These are phyloP conservation scores for Deinandra increscens DNA, from an alignment of 129 eudicot genomes.

Conservation along the genomic window DNA sequence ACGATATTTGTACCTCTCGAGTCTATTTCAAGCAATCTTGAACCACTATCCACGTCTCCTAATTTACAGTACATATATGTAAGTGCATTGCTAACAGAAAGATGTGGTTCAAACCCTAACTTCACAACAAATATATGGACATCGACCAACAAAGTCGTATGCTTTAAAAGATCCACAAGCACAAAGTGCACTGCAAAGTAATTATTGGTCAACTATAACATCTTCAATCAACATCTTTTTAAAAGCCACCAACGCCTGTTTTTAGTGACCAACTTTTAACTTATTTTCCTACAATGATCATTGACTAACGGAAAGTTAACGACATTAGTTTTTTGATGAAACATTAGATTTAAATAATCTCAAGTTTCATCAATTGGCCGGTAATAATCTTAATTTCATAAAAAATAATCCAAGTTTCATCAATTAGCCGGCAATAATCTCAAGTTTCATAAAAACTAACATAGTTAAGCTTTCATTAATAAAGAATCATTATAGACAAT, in stretches of 20 bases:
- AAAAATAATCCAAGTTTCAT: too few relatives aligned
- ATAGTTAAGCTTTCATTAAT: too few relatives aligned
- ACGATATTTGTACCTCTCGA: slow-evolving; percentile 32
- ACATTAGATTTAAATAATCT: too few relatives aligned
- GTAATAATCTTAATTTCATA: too few relatives aligned
- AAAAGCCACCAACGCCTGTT: slow-evolving; percentile 43
- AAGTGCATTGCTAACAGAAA: slow-evolving; percentile 42
- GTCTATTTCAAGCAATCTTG: slow-evolving; percentile 26
- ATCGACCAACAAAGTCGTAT: slow-evolving; percentile 31
- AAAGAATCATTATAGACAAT: too few relatives aligned
- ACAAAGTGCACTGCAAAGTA: slow-evolving; percentile 37
- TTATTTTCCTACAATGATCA: too few relatives aligned
- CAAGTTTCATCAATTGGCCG: too few relatives aligned
- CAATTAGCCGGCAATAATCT: too few relatives aligned
- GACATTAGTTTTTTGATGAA: too few relatives aligned
- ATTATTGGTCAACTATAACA: slow-evolving; percentile 35
- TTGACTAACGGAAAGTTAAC: too few relatives aligned
- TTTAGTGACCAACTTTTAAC: slow-evolving; percentile 42
- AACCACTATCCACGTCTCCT: slow-evolving; percentile 49
- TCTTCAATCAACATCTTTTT: slow-evolving; percentile 36
- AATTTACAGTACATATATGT: slow-evolving; percentile 47
- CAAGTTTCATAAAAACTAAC: too few relatives aligned
- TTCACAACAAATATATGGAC: slow-evolving; percentile 36
- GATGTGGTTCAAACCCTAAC: slow-evolving; percentile 37
- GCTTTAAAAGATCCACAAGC: slow-evolving; percentile 42